Conservation (phyloP, 805 yeast species). For the Pichia cephalocereana region DNA sequence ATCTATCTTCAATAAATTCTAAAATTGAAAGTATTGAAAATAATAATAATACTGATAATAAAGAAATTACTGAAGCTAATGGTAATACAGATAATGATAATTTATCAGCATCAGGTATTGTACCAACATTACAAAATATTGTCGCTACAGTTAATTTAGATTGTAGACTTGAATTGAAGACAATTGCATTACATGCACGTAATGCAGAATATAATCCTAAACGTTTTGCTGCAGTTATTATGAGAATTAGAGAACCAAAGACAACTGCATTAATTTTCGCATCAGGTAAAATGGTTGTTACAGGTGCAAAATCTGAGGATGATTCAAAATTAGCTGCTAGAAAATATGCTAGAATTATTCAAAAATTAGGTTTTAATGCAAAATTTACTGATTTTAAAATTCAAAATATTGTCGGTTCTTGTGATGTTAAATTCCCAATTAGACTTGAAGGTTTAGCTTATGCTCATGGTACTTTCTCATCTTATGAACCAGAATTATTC, state of each 20-base stretch:
- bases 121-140: conserved; percentile 90
- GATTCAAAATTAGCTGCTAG: conserved; percentile 97
- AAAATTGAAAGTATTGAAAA: not conserved
- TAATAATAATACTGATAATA: not conserved
- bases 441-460: conserved; percentile 96
- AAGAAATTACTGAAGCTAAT: too few species aligned
- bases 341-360: conserved; percentile 96
- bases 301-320: conserved; percentile 98
- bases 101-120: conserved; percentile 85
- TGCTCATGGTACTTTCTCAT: conserved; percentile 96
- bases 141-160: conserved; percentile 97
- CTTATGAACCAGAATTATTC: conserved; percentile 95
- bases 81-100: conserved; percentile 42
- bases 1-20: not conserved
- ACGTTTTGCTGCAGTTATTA: conserved; percentile 98
- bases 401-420: conserved; percentile 96
- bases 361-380: conserved; percentile 95
- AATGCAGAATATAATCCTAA: conserved; percentile 98
- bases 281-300: conserved; percentile 98
- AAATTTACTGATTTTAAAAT: conserved; percentile 97
- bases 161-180: conserved; percentile 90
- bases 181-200: conserved; percentile 97
- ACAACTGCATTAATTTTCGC: conserved; percentile 97
- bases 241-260: conserved; percentile 98
- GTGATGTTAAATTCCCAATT: conserved; percentile 97